phyloP scores from a whole-genome alignment of 495 filamentous ascomycete species.

The Podospora pseudopauciseta region DNA sequence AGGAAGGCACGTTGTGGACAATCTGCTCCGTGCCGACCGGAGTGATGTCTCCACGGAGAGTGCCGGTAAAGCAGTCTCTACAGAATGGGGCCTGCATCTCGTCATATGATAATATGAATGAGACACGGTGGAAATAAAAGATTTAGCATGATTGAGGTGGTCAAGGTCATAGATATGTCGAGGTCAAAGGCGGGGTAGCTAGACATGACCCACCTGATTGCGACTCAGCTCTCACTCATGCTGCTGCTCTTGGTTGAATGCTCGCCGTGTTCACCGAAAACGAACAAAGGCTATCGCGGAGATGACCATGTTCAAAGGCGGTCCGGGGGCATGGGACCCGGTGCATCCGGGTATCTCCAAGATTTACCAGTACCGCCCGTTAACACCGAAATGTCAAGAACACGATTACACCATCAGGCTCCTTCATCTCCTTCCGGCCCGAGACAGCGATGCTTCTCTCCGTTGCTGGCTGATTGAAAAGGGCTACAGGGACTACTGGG shows the following conservation, averaged over 20 bases:
- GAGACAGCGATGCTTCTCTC: not conserved
- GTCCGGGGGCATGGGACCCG: not conserved
- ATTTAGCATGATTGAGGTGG: not conserved
- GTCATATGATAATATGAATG: not conserved
- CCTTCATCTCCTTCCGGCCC: not conserved
- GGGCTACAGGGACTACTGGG: not conserved
- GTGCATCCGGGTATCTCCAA: not conserved
- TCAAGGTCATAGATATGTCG: too few species aligned
- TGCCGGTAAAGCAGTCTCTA: conserved; percentile 32
- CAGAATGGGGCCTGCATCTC: conserved; percentile 22
- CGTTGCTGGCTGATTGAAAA: not conserved
- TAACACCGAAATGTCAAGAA: not conserved
- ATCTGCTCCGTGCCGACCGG: conserved; percentile 29
- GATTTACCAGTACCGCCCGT: not conserved
- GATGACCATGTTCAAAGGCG: too few species aligned
- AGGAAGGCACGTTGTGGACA: conserved; percentile 50
- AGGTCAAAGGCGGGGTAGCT: too few species aligned
- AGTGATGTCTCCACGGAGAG: conserved; percentile 26
- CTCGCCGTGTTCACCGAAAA: too few species aligned
- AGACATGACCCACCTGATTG: too few species aligned
- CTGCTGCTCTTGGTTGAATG: too few species aligned
- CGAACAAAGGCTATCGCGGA: too few species aligned
- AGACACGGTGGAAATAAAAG: not conserved
- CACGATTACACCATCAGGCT: not conserved
- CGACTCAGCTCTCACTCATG: too few species aligned